Evolutionary conservation across 2,329 filamentous ascomycete species (phyloP), one percentile per base, ranked within the genome.

Genomic region (Parastagonospora nodorum): DNA sequence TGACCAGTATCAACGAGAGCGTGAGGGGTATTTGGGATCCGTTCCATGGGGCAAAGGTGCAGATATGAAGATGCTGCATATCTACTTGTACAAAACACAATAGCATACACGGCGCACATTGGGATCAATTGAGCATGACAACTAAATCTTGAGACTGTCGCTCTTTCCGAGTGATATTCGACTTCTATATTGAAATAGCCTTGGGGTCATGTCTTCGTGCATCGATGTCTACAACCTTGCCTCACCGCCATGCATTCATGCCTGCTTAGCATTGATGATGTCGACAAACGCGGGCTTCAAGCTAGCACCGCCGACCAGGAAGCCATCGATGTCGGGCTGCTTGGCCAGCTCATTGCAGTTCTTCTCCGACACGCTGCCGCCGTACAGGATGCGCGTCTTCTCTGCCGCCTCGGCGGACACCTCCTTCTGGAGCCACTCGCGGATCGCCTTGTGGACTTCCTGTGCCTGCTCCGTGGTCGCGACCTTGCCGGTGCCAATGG

Each of bases 351-450:
- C 93, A 72, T 82, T 85, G 84, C 90, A 95, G 86, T 99, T 99
- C 89, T 97, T 97, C 84, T 96, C 94, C 74, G 84, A 95, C 69
- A 99, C 94, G 69, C 89, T 94, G 73, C 94, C 94, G 63, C 94
- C 94, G 78, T 99, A 99, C 74, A 99, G 88, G 75, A 99, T 90
- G 68, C 94, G 86, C 56, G 92, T 96, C 80, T 88, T 86, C 60
- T 96, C 91, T 40, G 92, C 86, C 50, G 88, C 90, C 74, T 89
- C 82, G 71, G 84, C 80, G 60, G 95, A 90, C 66, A 92, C 84
- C 69, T 86, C 84, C 72, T 87, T 85, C 57, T 72, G 75, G 73
- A 99, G 83, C 90, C 92, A 97, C 71, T 86, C 80, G 67, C 94
- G 89, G 78, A 99, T 95, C 62, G 89, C 91, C 68, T 88, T 90